These are phyloP conservation scores for Apophysomyces variabilis DNA, from an alignment of 371 early-diverging fungal genomes.

Conservation along the genomic window DNA sequence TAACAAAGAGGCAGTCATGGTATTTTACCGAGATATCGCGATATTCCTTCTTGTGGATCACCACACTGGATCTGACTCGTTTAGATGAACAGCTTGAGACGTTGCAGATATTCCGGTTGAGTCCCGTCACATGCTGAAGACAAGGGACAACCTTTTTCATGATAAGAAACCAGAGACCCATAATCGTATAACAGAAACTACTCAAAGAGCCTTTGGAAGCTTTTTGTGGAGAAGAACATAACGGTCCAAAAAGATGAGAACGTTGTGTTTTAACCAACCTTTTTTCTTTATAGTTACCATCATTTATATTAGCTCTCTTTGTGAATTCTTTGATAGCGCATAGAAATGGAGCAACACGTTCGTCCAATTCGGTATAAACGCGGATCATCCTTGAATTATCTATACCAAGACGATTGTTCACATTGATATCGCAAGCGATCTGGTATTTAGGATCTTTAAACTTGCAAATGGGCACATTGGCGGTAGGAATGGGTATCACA, in stretches of 20 bases:
- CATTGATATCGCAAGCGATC: conserved; percentile 57
- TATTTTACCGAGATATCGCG: conserved; percentile 1
- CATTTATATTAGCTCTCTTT: conserved; percentile 52
- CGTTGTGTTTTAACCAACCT: no score
- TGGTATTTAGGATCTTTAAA: conserved; percentile 60
- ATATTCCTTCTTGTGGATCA: not conserved
- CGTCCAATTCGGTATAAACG: conserved; percentile 56
- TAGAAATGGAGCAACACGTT: conserved; percentile 57
- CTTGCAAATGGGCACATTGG: conserved; percentile 72
- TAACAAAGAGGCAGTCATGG: conserved; percentile 15
- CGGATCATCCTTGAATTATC: conserved; percentile 62
- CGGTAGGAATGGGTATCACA: conserved; percentile 21
- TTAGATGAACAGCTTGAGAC: not conserved
- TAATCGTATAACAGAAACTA: conserved; percentile 24
- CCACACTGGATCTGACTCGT: not conserved
- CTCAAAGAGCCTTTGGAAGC: conserved; percentile 20
- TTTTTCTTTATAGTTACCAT: conserved; percentile 30
- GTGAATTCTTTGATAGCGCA: conserved; percentile 61
- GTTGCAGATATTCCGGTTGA: conserved; percentile 3
- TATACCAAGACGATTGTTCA: conserved; percentile 58
- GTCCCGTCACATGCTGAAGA: conserved; percentile 10
- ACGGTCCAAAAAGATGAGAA: not conserved
- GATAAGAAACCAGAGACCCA: conserved; percentile 24
- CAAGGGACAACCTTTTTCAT: conserved; percentile 19
- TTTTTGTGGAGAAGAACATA: not conserved